These are phyloP conservation scores for Aspergillus funiculosus DNA, from an alignment of 495 filamentous ascomycete genomes.

Conservation along the genomic window DNA sequence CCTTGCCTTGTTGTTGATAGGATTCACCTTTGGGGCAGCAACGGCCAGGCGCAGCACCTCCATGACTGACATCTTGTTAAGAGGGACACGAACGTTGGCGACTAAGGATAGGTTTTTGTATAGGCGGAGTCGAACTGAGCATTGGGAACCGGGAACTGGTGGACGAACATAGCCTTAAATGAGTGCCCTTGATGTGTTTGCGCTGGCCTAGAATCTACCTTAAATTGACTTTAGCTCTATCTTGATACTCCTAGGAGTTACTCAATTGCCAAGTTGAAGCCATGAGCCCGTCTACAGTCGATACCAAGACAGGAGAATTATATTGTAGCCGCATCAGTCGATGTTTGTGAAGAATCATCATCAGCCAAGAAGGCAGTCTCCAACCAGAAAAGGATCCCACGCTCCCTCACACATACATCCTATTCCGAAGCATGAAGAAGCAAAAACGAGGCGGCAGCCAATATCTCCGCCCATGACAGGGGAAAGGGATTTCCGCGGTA, in stretches of 20 bases:
- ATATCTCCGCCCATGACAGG: not conserved
- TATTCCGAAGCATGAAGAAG: no score
- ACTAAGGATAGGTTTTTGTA: no score
- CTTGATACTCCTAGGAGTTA: constrained; percentile 13
- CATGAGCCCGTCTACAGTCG: not conserved
- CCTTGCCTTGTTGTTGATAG: constrained; percentile 72
- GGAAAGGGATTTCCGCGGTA: constrained; percentile 8
- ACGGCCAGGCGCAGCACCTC: constrained; percentile 27
- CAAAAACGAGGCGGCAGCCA: no score
- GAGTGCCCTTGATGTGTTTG: no score
- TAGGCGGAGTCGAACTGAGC: no score
- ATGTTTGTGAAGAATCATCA: not conserved
- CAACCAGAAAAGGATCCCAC: not conserved
- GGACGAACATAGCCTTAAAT: no score
- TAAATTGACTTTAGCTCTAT: constrained; percentile 7
- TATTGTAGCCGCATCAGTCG: constrained; percentile 6
- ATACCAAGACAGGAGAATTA: not conserved
- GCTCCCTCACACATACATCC: no score
- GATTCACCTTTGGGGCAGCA: constrained; percentile 52
- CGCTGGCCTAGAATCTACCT: no score
- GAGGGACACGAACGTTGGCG: not conserved
- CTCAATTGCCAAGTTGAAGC: constrained; percentile 5
- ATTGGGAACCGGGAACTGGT: no score
- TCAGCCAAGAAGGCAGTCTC: not conserved
- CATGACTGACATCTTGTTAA: constrained; percentile 2